These are phyloP conservation scores for Podaxis sp. DNA, from an alignment of 768 basidiomycete species.

Conservation along the genomic window DNA sequence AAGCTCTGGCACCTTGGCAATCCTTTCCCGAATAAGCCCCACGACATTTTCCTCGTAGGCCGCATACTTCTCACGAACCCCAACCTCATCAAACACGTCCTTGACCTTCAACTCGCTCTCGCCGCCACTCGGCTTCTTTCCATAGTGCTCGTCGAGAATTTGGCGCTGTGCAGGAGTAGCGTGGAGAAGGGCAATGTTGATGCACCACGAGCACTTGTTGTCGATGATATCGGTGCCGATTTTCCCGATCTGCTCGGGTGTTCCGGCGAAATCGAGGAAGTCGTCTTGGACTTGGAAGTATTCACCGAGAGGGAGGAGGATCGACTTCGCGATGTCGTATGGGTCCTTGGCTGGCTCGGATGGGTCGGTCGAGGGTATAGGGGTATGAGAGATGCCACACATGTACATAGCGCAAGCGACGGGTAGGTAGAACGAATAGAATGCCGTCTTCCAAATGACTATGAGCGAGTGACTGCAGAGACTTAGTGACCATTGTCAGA, in stretches of 20 bases:
- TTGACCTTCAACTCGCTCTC: constrained; percentile 44
- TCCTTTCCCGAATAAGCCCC: constrained; percentile 61
- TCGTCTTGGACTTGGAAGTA: constrained; percentile 99
- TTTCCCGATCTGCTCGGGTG: constrained; percentile 92
- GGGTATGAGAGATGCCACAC: constrained; percentile 29
- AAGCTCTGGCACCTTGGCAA: constrained; percentile 71
- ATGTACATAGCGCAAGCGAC: constrained; percentile 93
- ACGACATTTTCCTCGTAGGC: constrained; percentile 81
- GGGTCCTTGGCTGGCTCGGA: constrained; percentile 19
- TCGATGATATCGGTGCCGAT: constrained; percentile 98
- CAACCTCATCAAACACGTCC: constrained; percentile 68
- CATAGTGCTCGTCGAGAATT: constrained; percentile 56
- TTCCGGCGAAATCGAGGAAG: constrained; percentile 89
- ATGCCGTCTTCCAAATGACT: constrained; percentile 96
- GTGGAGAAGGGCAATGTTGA: constrained; percentile 78
- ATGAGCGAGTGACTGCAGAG: constrained; percentile 78
- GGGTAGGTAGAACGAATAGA: constrained; percentile 98
- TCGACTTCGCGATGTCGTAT: constrained; percentile 73
- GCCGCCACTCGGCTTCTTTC: constrained; percentile 53
- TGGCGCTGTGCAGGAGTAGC: constrained; percentile 56
- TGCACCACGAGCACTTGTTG: constrained; percentile 98
- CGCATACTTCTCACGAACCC: constrained; percentile 64
- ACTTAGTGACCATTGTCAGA: background rate
- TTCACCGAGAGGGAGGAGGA: constrained; percentile 91
- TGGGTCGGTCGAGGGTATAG: constrained; percentile 32